Percentiles rank a stretch among this genome's conserved stretches.
These are phyloP conservation scores for Nannochloropsis gaditana DNA, from an alignment of 108 stramenopile genomes.

Conservation along the genomic window DNA sequence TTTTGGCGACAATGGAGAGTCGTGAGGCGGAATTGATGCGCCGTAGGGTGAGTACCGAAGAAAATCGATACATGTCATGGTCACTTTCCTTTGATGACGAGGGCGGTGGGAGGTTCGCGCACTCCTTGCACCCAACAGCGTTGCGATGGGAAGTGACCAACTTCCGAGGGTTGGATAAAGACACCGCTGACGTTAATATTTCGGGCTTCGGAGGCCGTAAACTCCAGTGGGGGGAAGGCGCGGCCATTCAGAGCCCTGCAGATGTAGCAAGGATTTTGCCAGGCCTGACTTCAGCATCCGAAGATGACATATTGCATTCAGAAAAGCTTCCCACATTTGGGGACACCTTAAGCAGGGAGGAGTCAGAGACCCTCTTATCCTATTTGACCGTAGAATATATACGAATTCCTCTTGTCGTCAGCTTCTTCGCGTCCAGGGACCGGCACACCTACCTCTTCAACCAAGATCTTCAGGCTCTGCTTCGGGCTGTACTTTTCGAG, in stretches of 20 bases:
- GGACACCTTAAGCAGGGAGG: constrained; percentile 70
- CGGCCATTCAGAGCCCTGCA: neutral
- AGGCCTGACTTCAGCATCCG: constrained; percentile 58
- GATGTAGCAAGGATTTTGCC: constrained; percentile 21
- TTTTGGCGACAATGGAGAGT: constrained; percentile 36
- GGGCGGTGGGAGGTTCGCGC: neutral
- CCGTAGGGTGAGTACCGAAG: neutral
- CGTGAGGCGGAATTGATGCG: constrained; percentile 43
- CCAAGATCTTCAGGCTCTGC: constrained; percentile 79
- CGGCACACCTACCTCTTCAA: constrained; percentile 76
- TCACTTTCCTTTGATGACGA: constrained; percentile 12
- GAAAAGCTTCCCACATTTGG: constrained; percentile 83
- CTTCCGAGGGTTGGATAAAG: neutral
- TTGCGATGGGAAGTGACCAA: constrained; percentile 6
- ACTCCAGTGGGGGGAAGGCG: neutral
- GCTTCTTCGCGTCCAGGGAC: constrained; percentile 86
- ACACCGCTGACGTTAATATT: neutral
- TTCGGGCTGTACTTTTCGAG: constrained; percentile 89
- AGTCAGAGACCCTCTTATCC: constrained; percentile 82
- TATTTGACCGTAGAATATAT: constrained; percentile 92
- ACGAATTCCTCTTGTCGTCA: constrained; percentile 85
- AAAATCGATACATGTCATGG: constrained; percentile 20
- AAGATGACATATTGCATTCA: constrained; percentile 89
- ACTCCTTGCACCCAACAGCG: neutral
- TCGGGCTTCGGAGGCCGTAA: neutral